A percentile compares a stretch with the other conserved stretches of the same genome.
phyloP scores from a whole-genome alignment of 2,329 filamentous ascomycete species.

The Dothistroma pini region DNA sequence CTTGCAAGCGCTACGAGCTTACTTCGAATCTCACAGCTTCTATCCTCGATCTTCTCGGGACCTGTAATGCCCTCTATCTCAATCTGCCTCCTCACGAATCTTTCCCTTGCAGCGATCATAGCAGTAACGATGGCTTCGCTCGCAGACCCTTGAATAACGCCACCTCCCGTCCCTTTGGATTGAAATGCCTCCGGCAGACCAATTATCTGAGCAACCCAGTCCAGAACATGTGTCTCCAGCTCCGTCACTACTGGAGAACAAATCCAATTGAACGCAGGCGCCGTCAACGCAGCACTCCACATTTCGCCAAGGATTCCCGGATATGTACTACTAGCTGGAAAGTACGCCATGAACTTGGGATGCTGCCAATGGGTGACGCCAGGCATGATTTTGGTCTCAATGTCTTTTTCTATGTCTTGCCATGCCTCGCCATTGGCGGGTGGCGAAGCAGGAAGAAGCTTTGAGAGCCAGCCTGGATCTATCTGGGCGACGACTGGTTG shows the following conservation, averaged over 20 bases:
- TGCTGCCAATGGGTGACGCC: constrained; percentile 94
- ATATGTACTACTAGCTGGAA: constrained; percentile 76
- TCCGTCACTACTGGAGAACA: constrained; percentile 90
- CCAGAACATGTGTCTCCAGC: constrained; percentile 86
- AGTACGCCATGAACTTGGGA: constrained; percentile 95
- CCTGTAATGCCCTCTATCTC: constrained; percentile 44
- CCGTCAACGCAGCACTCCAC: constrained; percentile 83
- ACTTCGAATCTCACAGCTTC: constrained; percentile 61
- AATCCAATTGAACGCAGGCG: constrained; percentile 95
- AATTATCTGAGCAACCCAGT: constrained; percentile 81
- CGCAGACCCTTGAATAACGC: constrained; percentile 91
- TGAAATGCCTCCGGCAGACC: constrained; percentile 69
- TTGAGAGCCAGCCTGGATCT: constrained; percentile 78
- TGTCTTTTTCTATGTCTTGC: constrained; percentile 75
- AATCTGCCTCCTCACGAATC: constrained; percentile 63
- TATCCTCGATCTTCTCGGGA: constrained; percentile 63
- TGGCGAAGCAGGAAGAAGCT: constrained; percentile 66
- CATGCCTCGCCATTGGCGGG: constrained; percentile 69
- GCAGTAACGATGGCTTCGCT: constrained; percentile 83
- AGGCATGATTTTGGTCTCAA: constrained; percentile 82
- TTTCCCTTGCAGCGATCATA: constrained; percentile 82
- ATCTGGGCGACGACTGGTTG: constrained; percentile 73
- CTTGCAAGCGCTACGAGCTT: constrained; percentile 77
- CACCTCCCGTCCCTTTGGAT: constrained; percentile 73
- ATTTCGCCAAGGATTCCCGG: constrained; percentile 87